Base-by-base conservation (phyloP, 495 filamentous ascomycete genomes). In the Chaetomium tenue region DNA sequence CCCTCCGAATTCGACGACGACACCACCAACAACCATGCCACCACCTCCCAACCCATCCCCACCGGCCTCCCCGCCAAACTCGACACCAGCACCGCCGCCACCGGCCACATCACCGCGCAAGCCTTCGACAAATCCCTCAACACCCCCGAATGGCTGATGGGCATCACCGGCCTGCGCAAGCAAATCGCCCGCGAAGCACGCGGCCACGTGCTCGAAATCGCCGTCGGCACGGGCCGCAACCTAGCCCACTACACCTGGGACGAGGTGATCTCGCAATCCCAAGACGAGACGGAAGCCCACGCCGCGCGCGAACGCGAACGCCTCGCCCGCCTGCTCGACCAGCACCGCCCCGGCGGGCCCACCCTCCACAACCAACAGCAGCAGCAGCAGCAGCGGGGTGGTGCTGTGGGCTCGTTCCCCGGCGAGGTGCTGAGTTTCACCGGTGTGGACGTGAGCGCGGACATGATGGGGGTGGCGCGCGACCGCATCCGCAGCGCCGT, bases 171-270 rank as follows among this genome's bases (percentile, higher is more conserved):
- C 11, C 79, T 90, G 62, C 85, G 93, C 20, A 79, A 80, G 40
- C 76, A 82, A 56, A 79, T 97, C 6, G 82, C 85, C 6, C 70
- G 76, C 20, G 75, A 82, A 60, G 92, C 87, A 9, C 77, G 79
- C 18, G 94, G 95, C 2, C 79, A 97, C 74, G 92, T 97, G 6
- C 81, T 97, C 22, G 95, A 98, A 74, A 87, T 93, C 15, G 90
- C 90, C 57, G 89, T 90, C 47, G 95, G 94, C 23, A 96, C 95
- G n/a, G 94, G 95, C 0, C 80, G 93, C 47, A 98, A 97, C 71
- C 71, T 90, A 37, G 78, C 82, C 25, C 96, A 86, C 76, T 98
- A 95, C 74, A 75, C 77, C 66, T 83, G 79, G 79, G 71, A 70
- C 58, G 71, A 66, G 33, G 58, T 80, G 0, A 64, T 64, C n/a